Evolutionary conservation across 441 rosid species (phyloP).

Genomic region (Daphne laureola): DNA sequence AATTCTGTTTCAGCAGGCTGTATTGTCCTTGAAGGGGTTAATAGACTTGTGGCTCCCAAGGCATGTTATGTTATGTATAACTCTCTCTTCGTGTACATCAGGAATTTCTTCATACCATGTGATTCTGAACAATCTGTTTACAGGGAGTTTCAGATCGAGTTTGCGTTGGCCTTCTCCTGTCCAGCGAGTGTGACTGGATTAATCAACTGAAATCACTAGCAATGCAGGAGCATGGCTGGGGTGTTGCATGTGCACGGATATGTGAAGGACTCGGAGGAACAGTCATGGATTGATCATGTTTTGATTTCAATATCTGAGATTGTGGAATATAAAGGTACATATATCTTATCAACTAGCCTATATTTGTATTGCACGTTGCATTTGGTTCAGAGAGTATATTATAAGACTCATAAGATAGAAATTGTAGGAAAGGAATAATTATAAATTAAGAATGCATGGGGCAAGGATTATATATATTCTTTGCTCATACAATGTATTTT

Average conservation of each 20-base stretch:
- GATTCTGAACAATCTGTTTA: not conserved
- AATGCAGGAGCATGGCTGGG: conserved; percentile 76
- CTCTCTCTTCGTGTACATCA: not conserved
- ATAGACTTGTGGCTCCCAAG: conserved; percentile 60
- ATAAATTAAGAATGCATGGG: no score
- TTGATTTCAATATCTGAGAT: conserved; percentile 43
- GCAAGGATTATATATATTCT: no score
- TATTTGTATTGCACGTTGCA: not conserved
- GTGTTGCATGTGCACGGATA: conserved; percentile 73
- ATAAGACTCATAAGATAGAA: no score
- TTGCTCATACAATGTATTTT: no score
- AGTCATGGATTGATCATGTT: conserved; percentile 51
- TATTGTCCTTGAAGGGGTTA: conserved; percentile 83
- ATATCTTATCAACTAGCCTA: not conserved
- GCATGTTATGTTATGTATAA: conserved; percentile 43
- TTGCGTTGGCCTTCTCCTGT: conserved; percentile 85
- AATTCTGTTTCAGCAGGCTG: conserved; percentile 75
- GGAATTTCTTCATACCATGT: not conserved
- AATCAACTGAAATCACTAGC: not conserved
- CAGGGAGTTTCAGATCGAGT: conserved; percentile 93
- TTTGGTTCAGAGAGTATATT: no score
- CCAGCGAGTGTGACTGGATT: conserved; percentile 86
- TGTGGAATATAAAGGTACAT: conserved; percentile 66
- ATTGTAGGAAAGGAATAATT: no score
- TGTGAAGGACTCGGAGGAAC: conserved; percentile 69